Percentiles rank a stretch among this genome's conserved stretches.
Evolutionary conservation across 345 rosid species (phyloP).

Genomic region (Hibiscus mutabilis): DNA sequence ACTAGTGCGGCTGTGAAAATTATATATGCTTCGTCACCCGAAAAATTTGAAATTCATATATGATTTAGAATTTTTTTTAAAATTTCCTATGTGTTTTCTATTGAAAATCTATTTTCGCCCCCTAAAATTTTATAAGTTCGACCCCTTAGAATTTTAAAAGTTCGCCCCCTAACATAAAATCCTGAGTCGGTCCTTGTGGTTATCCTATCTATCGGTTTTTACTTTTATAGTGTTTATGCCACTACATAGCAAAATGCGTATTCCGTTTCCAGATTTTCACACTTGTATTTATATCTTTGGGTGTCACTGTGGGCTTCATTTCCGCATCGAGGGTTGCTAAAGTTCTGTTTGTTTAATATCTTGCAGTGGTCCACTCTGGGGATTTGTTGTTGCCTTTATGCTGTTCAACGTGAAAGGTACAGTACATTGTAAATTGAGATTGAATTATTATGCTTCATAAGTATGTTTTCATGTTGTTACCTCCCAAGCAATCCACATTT

Average conservation of each 20-base stretch:
- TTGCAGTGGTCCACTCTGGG: constrained; percentile 90
- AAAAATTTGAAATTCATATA: too few species aligned
- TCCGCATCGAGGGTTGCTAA: constrained; percentile 16
- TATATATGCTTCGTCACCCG: too few species aligned
- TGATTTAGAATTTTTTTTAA: too few species aligned
- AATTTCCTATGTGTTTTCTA: too few species aligned
- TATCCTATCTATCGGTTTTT: background rate
- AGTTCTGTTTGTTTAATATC: constrained; percentile 14
- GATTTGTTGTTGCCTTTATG: constrained; percentile 94
- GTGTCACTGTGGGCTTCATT: background rate
- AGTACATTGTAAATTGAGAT: background rate
- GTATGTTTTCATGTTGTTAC: background rate
- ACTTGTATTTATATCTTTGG: too few species aligned
- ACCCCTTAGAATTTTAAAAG: too few species aligned
- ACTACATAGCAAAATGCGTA: background rate
- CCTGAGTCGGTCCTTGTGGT: too few species aligned
- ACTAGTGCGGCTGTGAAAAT: too few species aligned
- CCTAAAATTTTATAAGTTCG: too few species aligned
- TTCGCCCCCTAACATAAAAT: too few species aligned
- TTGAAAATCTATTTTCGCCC: too few species aligned
- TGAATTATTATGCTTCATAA: constrained; percentile 2
- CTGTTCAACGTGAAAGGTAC: constrained; percentile 85
- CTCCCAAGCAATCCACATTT: background rate
- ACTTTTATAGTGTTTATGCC: background rate
- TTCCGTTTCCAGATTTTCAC: background rate